A percentile compares a stretch with the other conserved stretches of the same genome.
Conservation (phyloP, 23 red algal species). For the Agarophyton chilense region DNA sequence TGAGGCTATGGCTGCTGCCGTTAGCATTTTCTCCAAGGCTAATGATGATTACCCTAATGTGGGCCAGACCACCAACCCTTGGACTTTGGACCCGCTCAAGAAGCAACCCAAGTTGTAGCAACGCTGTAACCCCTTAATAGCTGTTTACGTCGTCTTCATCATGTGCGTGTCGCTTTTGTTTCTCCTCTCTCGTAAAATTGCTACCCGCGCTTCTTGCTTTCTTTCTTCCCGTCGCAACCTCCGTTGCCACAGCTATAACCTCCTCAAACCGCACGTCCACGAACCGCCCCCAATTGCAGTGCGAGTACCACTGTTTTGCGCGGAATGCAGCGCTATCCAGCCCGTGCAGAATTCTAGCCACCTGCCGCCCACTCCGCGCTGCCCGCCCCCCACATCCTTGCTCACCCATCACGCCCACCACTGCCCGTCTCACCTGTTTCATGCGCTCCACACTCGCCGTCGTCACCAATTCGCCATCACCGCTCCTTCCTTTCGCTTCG, state of each 20-base stretch:
- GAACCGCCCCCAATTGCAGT: conserved; percentile 15
- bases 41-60: conserved; percentile 71
- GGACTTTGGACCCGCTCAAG: conserved; percentile 62
- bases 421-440: background rate
- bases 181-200: background rate
- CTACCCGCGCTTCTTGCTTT: background rate
- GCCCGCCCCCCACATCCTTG: background rate
- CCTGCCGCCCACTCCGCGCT: conserved; percentile 15
- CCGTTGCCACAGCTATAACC: background rate
- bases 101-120: conserved; percentile 70
- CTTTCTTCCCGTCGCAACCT: conserved; percentile 4
- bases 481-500: background rate
- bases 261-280: conserved; percentile 33
- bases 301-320: conserved; percentile 41
- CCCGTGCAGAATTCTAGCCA: conserved; percentile 53
- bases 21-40: conserved; percentile 75
- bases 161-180: no score
- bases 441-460: background rate
- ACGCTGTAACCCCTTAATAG: background rate
- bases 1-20: conserved; percentile 71
- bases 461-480: background rate
- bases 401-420: background rate
- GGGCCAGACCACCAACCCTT: conserved; percentile 53
- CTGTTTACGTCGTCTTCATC: conserved; percentile 13
- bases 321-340: conserved; percentile 40